Evolutionary conservation across 352 stramenopile species (phyloP), one percentile per base, ranked within the genome.

Genomic region (Albugo laibachii): DNA sequence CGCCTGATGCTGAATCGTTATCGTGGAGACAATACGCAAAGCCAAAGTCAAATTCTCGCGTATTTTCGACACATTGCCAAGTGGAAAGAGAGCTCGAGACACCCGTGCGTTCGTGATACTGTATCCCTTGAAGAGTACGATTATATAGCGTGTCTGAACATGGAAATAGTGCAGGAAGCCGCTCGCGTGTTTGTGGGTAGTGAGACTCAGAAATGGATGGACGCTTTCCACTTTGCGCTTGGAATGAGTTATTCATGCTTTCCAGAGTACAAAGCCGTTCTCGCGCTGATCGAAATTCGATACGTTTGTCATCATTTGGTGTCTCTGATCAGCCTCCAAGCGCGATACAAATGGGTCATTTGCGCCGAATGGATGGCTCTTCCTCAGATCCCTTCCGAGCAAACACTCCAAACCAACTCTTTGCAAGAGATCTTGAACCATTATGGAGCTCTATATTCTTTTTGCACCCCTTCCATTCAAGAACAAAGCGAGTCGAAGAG

Each of bases 291-390:
- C 38, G 78, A 92, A 49, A 62, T 87, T 2, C 70, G 78, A 11
- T 92, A 83, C 27, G 78, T 87, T 2, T 81, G 69, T 34, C 78
- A 92, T 40, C 75, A 92, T 31, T 61, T 87, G 41, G 63, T 74
- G 5, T 63, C 66, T 2, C 81, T 84, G 45, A 60, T 68, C 8
- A 71, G 58, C n/a, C 57, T 48, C 13, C 61, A 75, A 21, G 71
- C 78, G 36, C 57, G 59, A 44, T 86, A 88, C 57, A 62, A 64
- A 16, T 92, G 78, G 78, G 73, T 85, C 47, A 57, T 87, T 14
- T 84, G 66, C 41, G 77, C 78, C 24, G 67, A 83, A 41, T 55
- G 79, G 12, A 67, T 64, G 2, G 43, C 52, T 0, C 74, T 80
- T 11, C 54, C 60, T 8, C 38, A 24, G 2, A 10, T 43, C 8